Evolutionary conservation across 2,329 filamentous ascomycete species (phyloP).

Genomic region (Nemania serpens): DNA sequence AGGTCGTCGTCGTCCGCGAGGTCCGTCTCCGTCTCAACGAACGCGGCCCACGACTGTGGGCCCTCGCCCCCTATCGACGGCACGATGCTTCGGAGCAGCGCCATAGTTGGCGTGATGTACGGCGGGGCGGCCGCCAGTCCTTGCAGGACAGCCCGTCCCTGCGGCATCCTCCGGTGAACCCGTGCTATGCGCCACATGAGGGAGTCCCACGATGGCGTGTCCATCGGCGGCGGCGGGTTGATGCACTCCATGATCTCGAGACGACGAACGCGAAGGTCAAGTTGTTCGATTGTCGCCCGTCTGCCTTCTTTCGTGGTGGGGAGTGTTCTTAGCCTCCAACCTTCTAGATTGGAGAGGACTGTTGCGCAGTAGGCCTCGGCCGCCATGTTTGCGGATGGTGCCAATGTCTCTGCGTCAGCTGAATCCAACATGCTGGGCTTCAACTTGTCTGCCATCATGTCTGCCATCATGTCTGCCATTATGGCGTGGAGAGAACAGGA

Average conservation of each 20-base stretch:
- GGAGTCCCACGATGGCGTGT: conserved; percentile 33
- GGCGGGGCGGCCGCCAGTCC: conserved; percentile 13
- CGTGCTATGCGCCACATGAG: conserved; percentile 34
- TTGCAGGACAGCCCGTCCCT: neutral
- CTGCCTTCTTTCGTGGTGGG: conserved; percentile 6
- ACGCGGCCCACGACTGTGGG: neutral
- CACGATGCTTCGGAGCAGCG: conserved; percentile 25
- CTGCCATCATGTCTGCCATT: conserved; percentile 6
- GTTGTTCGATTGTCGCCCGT: conserved; percentile 21
- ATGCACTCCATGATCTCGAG: conserved; percentile 27
- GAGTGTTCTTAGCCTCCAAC: conserved; percentile 16
- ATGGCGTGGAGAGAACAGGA: neutral
- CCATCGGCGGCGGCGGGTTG: conserved; percentile 34
- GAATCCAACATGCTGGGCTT: conserved; percentile 8
- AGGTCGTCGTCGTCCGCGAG: conserved; percentile 11
- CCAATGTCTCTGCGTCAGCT: neutral
- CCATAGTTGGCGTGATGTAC: conserved; percentile 16
- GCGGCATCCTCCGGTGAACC: conserved; percentile 25
- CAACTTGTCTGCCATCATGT: conserved; percentile 15
- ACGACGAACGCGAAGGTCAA: conserved; percentile 31
- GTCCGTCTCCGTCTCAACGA: conserved; percentile 12
- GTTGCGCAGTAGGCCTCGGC: conserved; percentile 33
- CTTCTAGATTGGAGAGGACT: conserved; percentile 34
- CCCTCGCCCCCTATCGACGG: conserved; percentile 4
- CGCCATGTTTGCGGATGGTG: neutral